Base-by-base conservation (phyloP, 108 stramenopile species). In the Cyclotella kingstonii region DNA sequence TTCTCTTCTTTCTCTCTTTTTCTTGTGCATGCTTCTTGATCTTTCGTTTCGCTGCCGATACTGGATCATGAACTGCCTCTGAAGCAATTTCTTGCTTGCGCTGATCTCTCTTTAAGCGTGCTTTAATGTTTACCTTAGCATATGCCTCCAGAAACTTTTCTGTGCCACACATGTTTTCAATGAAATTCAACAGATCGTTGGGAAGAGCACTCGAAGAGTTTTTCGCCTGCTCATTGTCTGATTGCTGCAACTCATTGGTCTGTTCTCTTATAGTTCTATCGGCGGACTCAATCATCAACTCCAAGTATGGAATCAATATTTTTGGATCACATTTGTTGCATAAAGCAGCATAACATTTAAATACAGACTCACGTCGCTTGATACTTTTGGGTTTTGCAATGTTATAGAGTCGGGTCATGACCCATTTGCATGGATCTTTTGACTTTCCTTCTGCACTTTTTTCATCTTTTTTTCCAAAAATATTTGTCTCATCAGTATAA, bases 331-430 rank as follows among this genome's bases (percentile, higher is more conserved):
- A 80, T 9, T 54, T 57, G 9, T 77, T 71, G 3, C 75, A 63
- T 50, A 94, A 73, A 3, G 93, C 85, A 22, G 87, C 93, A 74
- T 84, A 94, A 44, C 87, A 87, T 56, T 91, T 90, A 77, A 84
- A 94, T 0, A 94, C 60, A 0, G 84, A 75, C 68, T 84, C 74
- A 14, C 93, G 78, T 0, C 89, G 83, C 41, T 73, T 71, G 21
- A 42, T 60, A 27, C 89, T 87, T 66, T 79, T 82, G 26, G 67
- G 74, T 59, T 90, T 94, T 29, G 89, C 89, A 48, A 89, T 90
- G 38, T 87, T 73, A 1, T 89, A 87, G 38, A 94, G 57, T 19
- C 92, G 76, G 14, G 75, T 78, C 67, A 94, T 58, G 4, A 90
- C 47, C 89, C 87, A 89, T 4, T 33, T 45, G 12, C 84, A 75